phyloP scores from a whole-genome alignment of 805 yeast genomes.

The Vanderwaltozyma polyspora region DNA sequence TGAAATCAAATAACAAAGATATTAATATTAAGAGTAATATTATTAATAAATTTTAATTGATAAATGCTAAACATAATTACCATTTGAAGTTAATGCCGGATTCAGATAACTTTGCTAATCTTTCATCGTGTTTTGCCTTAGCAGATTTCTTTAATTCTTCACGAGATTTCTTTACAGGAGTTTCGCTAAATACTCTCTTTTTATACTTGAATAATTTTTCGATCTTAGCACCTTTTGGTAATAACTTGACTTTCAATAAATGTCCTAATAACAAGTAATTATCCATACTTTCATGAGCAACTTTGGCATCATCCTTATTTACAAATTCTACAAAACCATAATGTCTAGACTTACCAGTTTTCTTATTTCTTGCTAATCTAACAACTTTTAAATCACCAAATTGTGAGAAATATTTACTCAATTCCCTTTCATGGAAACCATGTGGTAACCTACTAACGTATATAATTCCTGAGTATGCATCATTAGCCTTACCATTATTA shows the following conservation, averaged over 20 bases:
- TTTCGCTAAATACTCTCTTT: constrained; percentile 25
- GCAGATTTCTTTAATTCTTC: constrained; percentile 26
- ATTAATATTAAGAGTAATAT: no score
- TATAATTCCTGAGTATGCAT: constrained; percentile 49
- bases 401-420: constrained; percentile 71
- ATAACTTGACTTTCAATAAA: constrained; percentile 53
- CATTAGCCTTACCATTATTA: constrained; percentile 11
- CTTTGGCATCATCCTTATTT: constrained; percentile 60
- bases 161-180: constrained; percentile 22
- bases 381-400: constrained; percentile 78
- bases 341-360: constrained; percentile 83
- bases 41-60: no score
- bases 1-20: no score
- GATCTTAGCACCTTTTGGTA: constrained; percentile 38
- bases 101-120: constrained; percentile 25
- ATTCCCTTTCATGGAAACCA: constrained; percentile 76
- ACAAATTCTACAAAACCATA: constrained; percentile 84
- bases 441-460: constrained; percentile 89
- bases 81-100: constrained; percentile 31
- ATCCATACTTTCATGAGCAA: constrained; percentile 93
- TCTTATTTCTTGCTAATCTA: constrained; percentile 77
- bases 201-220: constrained; percentile 28
- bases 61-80: no score
- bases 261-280: constrained; percentile 86
- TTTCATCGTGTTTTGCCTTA: constrained; percentile 24